Evolutionary conservation across 2,329 filamentous ascomycete genomes (phyloP), one percentile per base, ranked within the genome.

Genomic region (Nemania bipapillata): DNA sequence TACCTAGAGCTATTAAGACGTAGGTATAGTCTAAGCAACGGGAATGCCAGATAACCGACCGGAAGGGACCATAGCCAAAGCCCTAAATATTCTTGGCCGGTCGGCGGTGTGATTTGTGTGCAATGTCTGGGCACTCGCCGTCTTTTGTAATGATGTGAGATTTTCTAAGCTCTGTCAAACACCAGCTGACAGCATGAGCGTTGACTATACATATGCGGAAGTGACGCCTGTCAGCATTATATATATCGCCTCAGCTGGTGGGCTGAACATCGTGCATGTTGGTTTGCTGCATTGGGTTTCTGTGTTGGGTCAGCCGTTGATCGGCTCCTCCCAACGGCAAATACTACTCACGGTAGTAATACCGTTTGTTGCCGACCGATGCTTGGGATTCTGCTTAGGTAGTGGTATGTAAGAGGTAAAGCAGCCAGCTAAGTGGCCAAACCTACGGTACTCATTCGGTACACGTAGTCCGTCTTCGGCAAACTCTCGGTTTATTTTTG

Each of bases 151-250:
- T 28, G 8, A 57, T 37, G 7, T 57, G 4, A 37, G 37, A 22
- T 12, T 32, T 57, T 15, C 42, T 24, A 15, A 52, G 40, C 26
- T 42, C 45, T 30, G 26, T 53, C 30, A 32, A 32, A 32, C 30
- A 32, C 30, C 26, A 52, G 42, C 37, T 42, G 20, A 52, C 42
- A 4, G 26, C 26, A n/a, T 62, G 28, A 9, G n/a, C 12, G 52
- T 50, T 56, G 52, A 37, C 28, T 2, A 40, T 15, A 40, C 30
- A 32, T 32, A 32, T 32, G 30, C 30, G 28, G 26, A n/a, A 12
- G 7, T 22, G 37, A 56, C 20, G 61, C 61, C n/a, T 28, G 40
- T 40, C 37, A 45, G 66, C 67, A 69, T 64, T 26, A 22, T 24
- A 24, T 47, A 61, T 47, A 61, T 30, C 26, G 22, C 65, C 49